Percentiles rank a stretch among this genome's conserved stretches.
phyloP scores from a whole-genome alignment of 2,329 filamentous ascomycete genomes.

The Clonostachys rosea region DNA sequence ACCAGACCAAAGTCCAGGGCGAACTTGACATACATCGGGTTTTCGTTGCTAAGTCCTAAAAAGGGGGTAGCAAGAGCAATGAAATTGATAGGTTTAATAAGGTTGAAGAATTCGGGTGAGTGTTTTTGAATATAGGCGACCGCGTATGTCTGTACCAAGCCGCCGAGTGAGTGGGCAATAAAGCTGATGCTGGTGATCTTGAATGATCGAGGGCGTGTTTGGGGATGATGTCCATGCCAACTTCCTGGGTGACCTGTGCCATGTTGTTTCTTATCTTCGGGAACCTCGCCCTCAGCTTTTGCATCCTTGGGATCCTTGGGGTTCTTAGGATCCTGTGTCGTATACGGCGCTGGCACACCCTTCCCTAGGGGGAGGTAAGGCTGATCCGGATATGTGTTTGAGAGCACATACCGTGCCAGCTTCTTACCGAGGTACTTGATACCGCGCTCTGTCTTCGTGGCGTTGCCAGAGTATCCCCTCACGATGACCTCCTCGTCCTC shows the following conservation, averaged over 20 bases:
- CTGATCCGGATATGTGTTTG: conserved; percentile 90
- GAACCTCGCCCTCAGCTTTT: conserved; percentile 25
- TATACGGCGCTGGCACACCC: conserved; percentile 21
- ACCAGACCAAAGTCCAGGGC: conserved; percentile 94
- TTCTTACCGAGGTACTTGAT: conserved; percentile 97
- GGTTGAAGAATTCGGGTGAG: conserved; percentile 82
- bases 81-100: conserved; percentile 86
- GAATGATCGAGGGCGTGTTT: conserved; percentile 54
- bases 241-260: conserved; percentile 52
- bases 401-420: conserved; percentile 83
- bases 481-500: conserved; percentile 85
- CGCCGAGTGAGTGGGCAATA: conserved; percentile 86
- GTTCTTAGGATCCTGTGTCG: conserved; percentile 18
- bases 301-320: conserved; percentile 33
- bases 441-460: conserved; percentile 84
- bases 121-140: conserved; percentile 97
- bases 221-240: conserved; percentile 48
- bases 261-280: conserved; percentile 45
- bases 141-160: conserved; percentile 87
- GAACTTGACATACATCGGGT: conserved; percentile 95
- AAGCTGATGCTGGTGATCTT: conserved; percentile 94
- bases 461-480: conserved; percentile 84
- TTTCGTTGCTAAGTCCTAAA: conserved; percentile 91
- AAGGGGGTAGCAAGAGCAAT: conserved; percentile 84
- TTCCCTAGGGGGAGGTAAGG: conserved; percentile 69